These are phyloP conservation scores for Pelargonium nanum DNA, from an alignment of 345 rosid genomes.

Conservation along the genomic window DNA sequence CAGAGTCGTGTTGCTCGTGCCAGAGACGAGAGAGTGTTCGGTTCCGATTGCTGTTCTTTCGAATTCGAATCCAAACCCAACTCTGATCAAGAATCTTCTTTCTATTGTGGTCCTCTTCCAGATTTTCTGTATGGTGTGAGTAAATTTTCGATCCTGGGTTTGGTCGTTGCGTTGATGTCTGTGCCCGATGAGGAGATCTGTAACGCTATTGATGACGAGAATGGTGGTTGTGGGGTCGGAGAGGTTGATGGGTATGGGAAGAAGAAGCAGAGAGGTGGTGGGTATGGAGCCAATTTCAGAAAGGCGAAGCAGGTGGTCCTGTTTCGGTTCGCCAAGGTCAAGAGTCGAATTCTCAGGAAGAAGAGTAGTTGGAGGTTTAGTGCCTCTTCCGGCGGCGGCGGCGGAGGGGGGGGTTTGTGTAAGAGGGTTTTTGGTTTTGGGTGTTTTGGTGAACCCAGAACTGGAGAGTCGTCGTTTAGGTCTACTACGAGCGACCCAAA, in stretches of 20 bases:
- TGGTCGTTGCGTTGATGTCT: neutral
- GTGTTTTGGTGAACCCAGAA: slow-evolving; percentile 27
- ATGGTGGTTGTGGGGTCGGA: neutral
- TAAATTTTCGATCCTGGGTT: too few relatives aligned
- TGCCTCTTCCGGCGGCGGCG: neutral
- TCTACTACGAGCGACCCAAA: slow-evolving; percentile 40
- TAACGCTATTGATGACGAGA: neutral
- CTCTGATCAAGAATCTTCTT: too few relatives aligned
- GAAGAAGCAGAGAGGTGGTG: neutral
- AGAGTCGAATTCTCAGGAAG: neutral
- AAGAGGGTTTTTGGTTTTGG: neutral
- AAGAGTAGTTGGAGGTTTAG: neutral
- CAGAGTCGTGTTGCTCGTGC: too few relatives aligned
- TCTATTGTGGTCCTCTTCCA: neutral
- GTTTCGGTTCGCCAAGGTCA: too few relatives aligned
- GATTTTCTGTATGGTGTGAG: neutral
- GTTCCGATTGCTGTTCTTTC: neutral
- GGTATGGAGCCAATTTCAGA: neutral
- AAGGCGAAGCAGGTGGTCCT: neutral
- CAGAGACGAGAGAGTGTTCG: neutral
- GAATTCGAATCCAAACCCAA: neutral
- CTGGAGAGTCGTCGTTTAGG: slow-evolving; percentile 27
- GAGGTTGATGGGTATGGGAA: neutral
- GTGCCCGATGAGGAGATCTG: neutral
- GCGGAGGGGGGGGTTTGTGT: neutral